phyloP scores from a whole-genome alignment of 75 land plant genomes.

The Pseudotsuga menziesii region DNA sequence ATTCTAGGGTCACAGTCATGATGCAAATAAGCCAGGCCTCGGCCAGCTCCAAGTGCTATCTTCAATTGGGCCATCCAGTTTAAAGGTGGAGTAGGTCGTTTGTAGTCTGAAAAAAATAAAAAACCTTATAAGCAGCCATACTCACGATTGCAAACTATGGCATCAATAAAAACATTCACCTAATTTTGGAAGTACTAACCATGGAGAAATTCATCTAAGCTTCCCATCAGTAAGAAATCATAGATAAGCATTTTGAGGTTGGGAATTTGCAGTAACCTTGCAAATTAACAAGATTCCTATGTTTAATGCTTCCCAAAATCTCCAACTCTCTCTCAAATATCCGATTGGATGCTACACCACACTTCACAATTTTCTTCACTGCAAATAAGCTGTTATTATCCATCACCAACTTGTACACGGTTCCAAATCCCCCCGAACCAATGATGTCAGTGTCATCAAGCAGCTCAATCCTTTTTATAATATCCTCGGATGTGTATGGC shows the following conservation, averaged over 20 bases:
- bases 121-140: background rate
- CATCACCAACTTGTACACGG: slow-evolving; percentile 93
- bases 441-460: slow-evolving; percentile 84
- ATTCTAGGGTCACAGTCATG: slow-evolving; percentile 88
- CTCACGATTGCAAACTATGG: background rate
- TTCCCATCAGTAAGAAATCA: slow-evolving; percentile 78
- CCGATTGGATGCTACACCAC: slow-evolving; percentile 56
- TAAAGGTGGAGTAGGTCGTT: slow-evolving; percentile 30
- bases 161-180: background rate
- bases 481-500: slow-evolving; percentile 74
- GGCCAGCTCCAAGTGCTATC: slow-evolving; percentile 78
- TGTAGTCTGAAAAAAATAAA: slow-evolving; percentile 19
- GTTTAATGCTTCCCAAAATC: slow-evolving; percentile 87
- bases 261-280: slow-evolving; percentile 82
- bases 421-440: slow-evolving; percentile 94
- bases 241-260: slow-evolving; percentile 82
- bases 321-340: slow-evolving; percentile 85
- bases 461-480: slow-evolving; percentile 65
- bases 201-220: slow-evolving; percentile 73
- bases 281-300: slow-evolving; percentile 89
- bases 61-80: slow-evolving; percentile 73
- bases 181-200: slow-evolving; percentile 35
- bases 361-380: slow-evolving; percentile 73
- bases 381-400: slow-evolving; percentile 83
- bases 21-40: slow-evolving; percentile 86